Evolutionary conservation across 345 rosid genomes (phyloP).

Genomic region (Salix dunnii): DNA sequence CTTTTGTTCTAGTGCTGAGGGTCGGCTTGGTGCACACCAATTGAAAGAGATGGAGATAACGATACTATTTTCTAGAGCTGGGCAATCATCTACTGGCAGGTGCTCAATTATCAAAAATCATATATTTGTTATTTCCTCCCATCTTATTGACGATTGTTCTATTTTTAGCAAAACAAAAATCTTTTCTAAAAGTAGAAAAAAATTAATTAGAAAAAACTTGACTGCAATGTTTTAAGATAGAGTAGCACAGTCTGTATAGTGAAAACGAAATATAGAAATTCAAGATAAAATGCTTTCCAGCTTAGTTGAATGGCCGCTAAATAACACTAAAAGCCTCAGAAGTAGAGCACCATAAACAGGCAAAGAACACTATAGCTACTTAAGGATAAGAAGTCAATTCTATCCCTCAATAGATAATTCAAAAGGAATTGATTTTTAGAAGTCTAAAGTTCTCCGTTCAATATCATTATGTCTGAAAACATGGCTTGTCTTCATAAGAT

Average conservation of each 20-base stretch:
- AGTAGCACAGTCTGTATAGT: background rate
- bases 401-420: background rate
- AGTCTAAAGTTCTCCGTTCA: background rate
- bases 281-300: background rate
- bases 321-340: background rate
- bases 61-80: background rate
- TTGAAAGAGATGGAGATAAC: background rate
- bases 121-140: background rate
- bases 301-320: background rate
- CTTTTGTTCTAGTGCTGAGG: no score
- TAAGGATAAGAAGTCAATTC: background rate
- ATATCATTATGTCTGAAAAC: background rate
- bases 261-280: background rate
- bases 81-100: background rate
- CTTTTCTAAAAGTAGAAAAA: background rate
- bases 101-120: background rate
- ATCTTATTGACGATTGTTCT: background rate
- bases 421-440: background rate
- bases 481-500: background rate
- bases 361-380: background rate
- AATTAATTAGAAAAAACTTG: background rate
- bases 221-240: background rate
- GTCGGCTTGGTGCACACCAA: no score
- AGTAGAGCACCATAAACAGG: background rate
- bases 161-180: background rate